phyloP scores from a whole-genome alignment of 352 stramenopile genomes.

The Globisporangium orthogonon region DNA sequence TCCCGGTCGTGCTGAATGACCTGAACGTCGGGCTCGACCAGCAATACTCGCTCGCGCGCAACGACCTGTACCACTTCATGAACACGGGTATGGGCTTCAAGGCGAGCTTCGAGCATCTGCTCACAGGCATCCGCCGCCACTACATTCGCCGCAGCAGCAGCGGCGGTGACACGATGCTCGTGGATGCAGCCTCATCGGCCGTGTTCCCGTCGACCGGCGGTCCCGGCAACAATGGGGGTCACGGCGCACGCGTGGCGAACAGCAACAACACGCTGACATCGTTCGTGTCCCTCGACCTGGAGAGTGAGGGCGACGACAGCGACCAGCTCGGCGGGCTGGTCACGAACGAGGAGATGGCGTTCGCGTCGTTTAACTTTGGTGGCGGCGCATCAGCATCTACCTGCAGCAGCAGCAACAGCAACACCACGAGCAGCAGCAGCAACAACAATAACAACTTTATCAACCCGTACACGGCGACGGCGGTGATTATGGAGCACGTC shows the following conservation, averaged over 20 bases:
- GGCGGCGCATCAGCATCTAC: background rate
- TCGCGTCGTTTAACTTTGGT: conserved; percentile 18
- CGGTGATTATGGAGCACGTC: conserved; percentile 15
- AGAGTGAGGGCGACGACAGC: conserved; percentile 2
- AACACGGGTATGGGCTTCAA: conserved; percentile 67
- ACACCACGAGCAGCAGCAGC: background rate
- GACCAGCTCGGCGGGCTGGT: conserved; percentile 1
- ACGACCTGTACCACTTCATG: conserved; percentile 79
- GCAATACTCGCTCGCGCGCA: conserved; percentile 74
- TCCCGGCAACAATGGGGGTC: background rate
- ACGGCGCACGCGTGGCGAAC: background rate
- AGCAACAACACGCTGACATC: conserved; percentile 17
- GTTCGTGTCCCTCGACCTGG: conserved; percentile 18
- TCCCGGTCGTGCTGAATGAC: conserved; percentile 76
- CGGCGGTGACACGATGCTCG: background rate
- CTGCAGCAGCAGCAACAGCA: background rate
- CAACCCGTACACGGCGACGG: conserved; percentile 16
- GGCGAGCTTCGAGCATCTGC: conserved; percentile 42
- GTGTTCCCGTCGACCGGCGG: background rate
- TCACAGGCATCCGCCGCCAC: conserved; percentile 36
- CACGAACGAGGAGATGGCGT: conserved; percentile 12
- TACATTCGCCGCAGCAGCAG: conserved; percentile 5
- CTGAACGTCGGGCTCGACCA: conserved; percentile 68
- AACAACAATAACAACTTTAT: conserved; percentile 4
- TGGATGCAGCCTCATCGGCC: background rate